A percentile compares a stretch with the other conserved stretches of the same genome.
Evolutionary conservation across 202 grass and related monocot species (phyloP).

Genomic region (Carex sylvatica): DNA sequence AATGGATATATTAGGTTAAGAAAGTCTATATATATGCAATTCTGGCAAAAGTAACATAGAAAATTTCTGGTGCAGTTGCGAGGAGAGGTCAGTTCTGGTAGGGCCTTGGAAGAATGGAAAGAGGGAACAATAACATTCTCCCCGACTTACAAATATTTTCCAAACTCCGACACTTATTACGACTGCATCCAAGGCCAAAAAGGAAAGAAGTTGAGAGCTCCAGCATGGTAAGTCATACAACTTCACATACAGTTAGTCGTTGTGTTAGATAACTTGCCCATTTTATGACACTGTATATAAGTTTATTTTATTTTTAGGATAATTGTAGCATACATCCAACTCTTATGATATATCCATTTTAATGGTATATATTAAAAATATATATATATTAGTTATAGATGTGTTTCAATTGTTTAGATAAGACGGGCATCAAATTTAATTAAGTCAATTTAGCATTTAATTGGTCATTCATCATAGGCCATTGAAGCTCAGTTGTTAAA

Average conservation of each 20-base stretch:
- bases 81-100: constrained; percentile 36
- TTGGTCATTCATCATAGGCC: too few relatives aligned
- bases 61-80: constrained; percentile 36
- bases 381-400: too few relatives aligned
- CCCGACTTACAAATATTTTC: constrained; percentile 86
- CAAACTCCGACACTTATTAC: constrained; percentile 71
- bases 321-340: too few relatives aligned
- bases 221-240: constrained; percentile 53
- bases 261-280: not conserved
- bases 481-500: too few relatives aligned
- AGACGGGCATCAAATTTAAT: too few relatives aligned
- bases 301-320: not conserved
- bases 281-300: not conserved
- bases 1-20: too few relatives aligned
- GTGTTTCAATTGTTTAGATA: too few relatives aligned
- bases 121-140: constrained; percentile 66
- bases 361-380: too few relatives aligned
- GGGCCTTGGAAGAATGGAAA: constrained; percentile 62
- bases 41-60: not conserved
- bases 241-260: not conserved
- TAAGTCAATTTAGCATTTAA: too few relatives aligned
- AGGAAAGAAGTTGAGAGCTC: constrained; percentile 62
- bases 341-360: too few relatives aligned
- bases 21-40: too few relatives aligned
- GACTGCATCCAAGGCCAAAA: constrained; percentile 32